Conservation (phyloP, 75 land plant species). For the Picea glauca region DNA sequence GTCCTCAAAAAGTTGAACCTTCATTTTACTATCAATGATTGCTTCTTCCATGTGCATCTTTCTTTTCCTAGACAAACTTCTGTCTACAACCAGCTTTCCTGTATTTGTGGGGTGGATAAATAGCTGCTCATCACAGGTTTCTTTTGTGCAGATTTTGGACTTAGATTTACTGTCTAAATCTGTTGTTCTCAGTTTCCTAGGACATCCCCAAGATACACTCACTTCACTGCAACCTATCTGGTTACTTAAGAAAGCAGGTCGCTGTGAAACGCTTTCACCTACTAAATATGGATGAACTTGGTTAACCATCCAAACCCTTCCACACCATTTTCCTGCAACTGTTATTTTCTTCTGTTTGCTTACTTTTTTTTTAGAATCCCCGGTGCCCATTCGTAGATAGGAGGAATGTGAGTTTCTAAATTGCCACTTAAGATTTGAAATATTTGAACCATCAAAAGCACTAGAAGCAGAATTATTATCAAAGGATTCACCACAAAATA, state of each 20-base stretch:
- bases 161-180: neutral
- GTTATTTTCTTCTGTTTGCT: constrained; percentile 44
- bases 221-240: constrained; percentile 1
- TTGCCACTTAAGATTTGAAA: constrained; percentile 32
- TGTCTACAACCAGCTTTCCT: neutral
- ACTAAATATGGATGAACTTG: constrained; percentile 80
- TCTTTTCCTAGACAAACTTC: neutral
- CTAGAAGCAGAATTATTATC: neutral
- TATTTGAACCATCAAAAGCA: constrained; percentile 15
- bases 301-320: constrained; percentile 84
- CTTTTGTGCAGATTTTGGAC: neutral
- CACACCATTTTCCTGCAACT: constrained; percentile 92
- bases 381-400: neutral
- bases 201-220: neutral
- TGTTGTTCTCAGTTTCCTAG: neutral
- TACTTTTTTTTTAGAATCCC: constrained; percentile 18
- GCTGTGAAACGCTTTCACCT: neutral
- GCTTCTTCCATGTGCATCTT: neutral
- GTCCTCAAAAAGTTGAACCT: constrained; percentile 3
- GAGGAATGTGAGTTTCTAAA: constrained; percentile 40
- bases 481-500: constrained; percentile 27
- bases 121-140: neutral
- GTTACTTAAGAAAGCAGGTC: constrained; percentile 7
- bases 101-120: neutral
- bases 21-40: neutral